A percentile compares a stretch with the other conserved stretches of the same genome.
Conservation (phyloP, 108 stramenopile species). For the Skeletonema tropicum region DNA sequence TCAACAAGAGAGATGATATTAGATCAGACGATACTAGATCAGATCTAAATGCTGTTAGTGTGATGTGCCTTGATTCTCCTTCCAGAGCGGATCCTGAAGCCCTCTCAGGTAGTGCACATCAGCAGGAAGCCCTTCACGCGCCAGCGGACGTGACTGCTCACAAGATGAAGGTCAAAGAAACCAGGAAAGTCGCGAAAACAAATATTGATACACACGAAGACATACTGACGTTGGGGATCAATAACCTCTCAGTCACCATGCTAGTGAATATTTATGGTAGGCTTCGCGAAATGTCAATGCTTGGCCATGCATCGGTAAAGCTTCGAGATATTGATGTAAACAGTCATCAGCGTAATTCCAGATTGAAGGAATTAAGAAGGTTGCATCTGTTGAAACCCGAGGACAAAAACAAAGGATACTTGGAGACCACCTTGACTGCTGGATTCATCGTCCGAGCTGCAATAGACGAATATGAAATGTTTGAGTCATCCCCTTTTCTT, state of each 20-base stretch:
- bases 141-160: background rate
- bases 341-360: constrained; percentile 12
- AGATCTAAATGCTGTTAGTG: background rate
- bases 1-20: background rate
- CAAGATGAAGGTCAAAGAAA: background rate
- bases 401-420: background rate
- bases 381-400: background rate
- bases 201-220: background rate
- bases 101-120: background rate
- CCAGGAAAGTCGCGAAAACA: background rate
- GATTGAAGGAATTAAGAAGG: constrained; percentile 9
- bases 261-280: constrained; percentile 14
- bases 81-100: background rate
- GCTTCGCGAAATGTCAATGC: constrained; percentile 18
- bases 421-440: constrained; percentile 18
- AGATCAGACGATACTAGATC: no score
- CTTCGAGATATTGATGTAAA: constrained; percentile 20
- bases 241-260: constrained; percentile 16
- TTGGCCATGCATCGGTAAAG: constrained; percentile 15
- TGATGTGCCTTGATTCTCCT: background rate
- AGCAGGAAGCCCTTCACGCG: background rate
- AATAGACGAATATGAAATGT: constrained; percentile 21
- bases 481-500: constrained; percentile 6
- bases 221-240: constrained; percentile 11
- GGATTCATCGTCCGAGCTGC: constrained; percentile 14